Percentiles rank a stretch among this genome's conserved stretches.
Evolutionary conservation across 108 stramenopile genomes (phyloP).

Genomic region (Discostella stelligeroides): DNA sequence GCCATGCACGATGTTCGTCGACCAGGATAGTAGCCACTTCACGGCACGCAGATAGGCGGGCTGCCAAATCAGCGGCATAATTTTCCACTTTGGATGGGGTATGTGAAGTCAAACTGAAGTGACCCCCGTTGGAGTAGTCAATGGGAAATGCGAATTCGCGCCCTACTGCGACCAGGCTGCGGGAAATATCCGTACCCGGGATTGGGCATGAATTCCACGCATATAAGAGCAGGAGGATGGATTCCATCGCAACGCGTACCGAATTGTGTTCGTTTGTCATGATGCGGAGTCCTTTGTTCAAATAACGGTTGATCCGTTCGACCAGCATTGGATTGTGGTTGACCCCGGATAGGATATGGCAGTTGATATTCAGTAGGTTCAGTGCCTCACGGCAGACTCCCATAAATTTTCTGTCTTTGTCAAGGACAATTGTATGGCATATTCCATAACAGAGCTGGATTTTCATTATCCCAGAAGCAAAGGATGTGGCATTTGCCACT

Average conservation of each 20-base stretch:
- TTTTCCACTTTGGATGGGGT: neutral
- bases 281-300: too few species aligned
- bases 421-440: constrained; percentile 5
- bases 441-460: constrained; percentile 9
- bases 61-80: neutral
- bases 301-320: neutral
- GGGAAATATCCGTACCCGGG: too few species aligned
- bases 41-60: neutral
- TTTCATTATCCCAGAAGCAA: constrained; percentile 14
- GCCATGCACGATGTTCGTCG: constrained; percentile 12
- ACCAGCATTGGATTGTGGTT: constrained; percentile 19
- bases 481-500: neutral
- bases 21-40: constrained; percentile 6
- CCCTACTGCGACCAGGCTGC: too few species aligned
- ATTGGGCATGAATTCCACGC: too few species aligned
- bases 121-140: neutral
- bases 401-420: too few species aligned
- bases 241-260: too few species aligned
- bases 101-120: constrained; percentile 5
- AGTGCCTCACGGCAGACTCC: neutral
- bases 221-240: too few species aligned
- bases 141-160: too few species aligned
- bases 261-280: too few species aligned
- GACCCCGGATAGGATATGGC: constrained; percentile 1
- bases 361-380: neutral